Percentiles rank a stretch among this genome's conserved stretches.
Conservation (phyloP, 805 yeast species). For the Metschnikowia sp. region DNA sequence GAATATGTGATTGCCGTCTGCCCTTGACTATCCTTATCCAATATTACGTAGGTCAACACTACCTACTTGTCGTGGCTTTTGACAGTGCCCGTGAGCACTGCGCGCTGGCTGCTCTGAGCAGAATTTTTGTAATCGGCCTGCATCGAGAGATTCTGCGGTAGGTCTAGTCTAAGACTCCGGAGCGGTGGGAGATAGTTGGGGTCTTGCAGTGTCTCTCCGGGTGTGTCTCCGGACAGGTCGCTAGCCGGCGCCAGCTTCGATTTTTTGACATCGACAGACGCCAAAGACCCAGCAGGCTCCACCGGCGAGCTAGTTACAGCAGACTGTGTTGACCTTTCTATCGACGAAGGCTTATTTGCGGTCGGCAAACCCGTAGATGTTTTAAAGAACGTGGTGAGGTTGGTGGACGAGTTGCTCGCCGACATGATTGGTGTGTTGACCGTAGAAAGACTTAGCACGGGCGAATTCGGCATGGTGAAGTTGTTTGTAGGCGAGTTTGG, state of each 20-base stretch:
- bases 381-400: slow-evolving; percentile 35
- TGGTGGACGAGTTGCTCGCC: slow-evolving; percentile 40
- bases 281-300: background rate
- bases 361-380: slow-evolving; percentile 19
- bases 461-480: slow-evolving; percentile 44
- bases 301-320: background rate
- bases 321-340: slow-evolving; percentile 2
- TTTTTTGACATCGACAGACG: too few relatives aligned
- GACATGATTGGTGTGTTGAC: slow-evolving; percentile 41
- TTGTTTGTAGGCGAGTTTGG: slow-evolving; percentile 45
- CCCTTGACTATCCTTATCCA: background rate
- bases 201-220: background rate
- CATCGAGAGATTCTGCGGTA: slow-evolving; percentile 40
- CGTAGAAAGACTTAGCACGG: slow-evolving; percentile 38
- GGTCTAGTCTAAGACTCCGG: slow-evolving; percentile 47
- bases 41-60: background rate
- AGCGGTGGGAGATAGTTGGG: slow-evolving; percentile 43
- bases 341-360: background rate
- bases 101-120: slow-evolving; percentile 1
- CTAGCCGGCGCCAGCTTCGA: too few relatives aligned
- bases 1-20: too few relatives aligned
- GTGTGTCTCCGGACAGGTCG: too few relatives aligned
- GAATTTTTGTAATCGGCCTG: slow-evolving; percentile 6
- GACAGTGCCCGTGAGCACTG: slow-evolving; percentile 6
- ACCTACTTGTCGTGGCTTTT: slow-evolving; percentile 1